These are phyloP conservation scores for Saccharomyces jurei DNA, from an alignment of 805 yeast genomes.

Conservation along the genomic window DNA sequence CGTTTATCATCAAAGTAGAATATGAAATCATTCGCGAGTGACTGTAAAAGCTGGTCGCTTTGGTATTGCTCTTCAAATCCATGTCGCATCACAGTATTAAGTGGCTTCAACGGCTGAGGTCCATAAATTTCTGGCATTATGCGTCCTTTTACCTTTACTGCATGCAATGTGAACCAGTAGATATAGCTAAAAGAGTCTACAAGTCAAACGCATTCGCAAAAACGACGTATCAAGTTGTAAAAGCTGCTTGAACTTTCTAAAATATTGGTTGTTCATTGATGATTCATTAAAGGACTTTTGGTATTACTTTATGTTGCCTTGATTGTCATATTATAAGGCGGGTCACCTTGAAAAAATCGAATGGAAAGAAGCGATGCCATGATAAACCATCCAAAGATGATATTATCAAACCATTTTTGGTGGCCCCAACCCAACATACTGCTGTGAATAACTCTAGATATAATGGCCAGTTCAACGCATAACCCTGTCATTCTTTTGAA, in stretches of 20 bases:
- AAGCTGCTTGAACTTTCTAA: background rate
- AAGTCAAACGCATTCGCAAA: background rate
- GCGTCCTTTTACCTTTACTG: too few relatives aligned
- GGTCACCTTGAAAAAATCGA: background rate
- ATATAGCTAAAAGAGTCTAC: background rate
- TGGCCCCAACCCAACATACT: background rate
- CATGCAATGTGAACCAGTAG: background rate
- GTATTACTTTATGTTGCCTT: background rate
- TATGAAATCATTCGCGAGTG: slow-evolving; percentile 59
- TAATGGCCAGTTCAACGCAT: slow-evolving; percentile 32
- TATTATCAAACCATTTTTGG: background rate
- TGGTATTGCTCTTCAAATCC: slow-evolving; percentile 54
- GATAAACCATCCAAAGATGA: background rate
- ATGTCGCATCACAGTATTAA: slow-evolving; percentile 55
- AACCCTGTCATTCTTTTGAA: slow-evolving; percentile 51
- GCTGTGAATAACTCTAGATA: background rate
- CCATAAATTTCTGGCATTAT: slow-evolving; percentile 26
- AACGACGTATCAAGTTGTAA: background rate
- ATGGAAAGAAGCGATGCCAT: background rate
- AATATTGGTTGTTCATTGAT: background rate
- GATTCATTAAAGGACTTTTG: background rate
- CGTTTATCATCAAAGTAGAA: slow-evolving; percentile 88
- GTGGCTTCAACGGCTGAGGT: slow-evolving; percentile 36
- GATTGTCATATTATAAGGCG: background rate
- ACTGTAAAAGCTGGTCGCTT: slow-evolving; percentile 43